phyloP scores from a whole-genome alignment of 345 rosid species.

The Eucalyptus marginata region DNA sequence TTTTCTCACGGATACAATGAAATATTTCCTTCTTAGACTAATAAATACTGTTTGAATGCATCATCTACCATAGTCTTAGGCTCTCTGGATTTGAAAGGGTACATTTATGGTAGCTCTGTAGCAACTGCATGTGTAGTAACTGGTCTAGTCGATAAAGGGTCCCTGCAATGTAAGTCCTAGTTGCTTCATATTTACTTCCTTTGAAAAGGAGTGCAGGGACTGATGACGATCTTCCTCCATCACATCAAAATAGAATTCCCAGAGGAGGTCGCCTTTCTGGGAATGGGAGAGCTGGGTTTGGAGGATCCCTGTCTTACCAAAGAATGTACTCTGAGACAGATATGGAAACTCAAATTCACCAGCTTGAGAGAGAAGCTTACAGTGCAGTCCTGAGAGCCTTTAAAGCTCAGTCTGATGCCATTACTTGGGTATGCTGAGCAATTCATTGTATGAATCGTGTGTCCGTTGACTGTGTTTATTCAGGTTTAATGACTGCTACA shows the following conservation, averaged over 20 bases:
- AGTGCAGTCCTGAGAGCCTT: slow-evolving; percentile 72
- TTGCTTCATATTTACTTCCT: background rate
- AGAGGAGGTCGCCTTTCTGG: slow-evolving; percentile 51
- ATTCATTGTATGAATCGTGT: background rate
- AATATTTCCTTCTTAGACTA: background rate
- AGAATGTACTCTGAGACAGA: slow-evolving; percentile 65
- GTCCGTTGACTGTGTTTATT: slow-evolving; percentile 7
- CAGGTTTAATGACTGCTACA: slow-evolving; percentile 17
- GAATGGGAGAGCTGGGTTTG: slow-evolving; percentile 49
- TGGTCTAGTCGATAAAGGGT: background rate
- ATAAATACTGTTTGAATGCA: background rate
- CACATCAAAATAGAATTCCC: slow-evolving; percentile 52
- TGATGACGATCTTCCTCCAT: slow-evolving; percentile 80
- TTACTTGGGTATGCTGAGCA: slow-evolving; percentile 63
- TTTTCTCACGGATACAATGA: background rate
- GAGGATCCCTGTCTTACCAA: slow-evolving; percentile 40
- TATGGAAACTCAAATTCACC: slow-evolving; percentile 87
- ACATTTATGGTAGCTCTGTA: background rate
- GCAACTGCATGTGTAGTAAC: background rate
- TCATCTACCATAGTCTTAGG: background rate
- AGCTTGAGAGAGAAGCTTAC: slow-evolving; percentile 84
- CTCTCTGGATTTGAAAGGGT: background rate
- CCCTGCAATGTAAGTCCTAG: background rate
- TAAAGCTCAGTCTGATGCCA: slow-evolving; percentile 95
- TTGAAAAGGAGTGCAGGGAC: slow-evolving; percentile 42